Evolutionary conservation across 805 yeast genomes (phyloP), one percentile per base, ranked within the genome.

Genomic region (Cyberlindnera meyerae): DNA sequence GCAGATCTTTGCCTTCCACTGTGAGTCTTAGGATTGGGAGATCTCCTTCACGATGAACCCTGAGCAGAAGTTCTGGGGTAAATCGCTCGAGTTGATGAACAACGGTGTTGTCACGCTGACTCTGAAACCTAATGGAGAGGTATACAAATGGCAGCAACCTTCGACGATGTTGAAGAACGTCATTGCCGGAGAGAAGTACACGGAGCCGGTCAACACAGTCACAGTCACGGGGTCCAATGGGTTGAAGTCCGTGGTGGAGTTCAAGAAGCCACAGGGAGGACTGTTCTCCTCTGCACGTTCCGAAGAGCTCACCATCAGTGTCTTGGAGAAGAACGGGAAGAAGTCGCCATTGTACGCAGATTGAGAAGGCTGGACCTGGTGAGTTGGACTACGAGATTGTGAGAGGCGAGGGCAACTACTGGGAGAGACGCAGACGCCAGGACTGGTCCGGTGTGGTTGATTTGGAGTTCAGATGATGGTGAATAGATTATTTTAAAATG

Each of bases 51-150:
- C 76, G n/a, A 71, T 83, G 4, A 63, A 77, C 18, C 95, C 96
- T 0, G 73, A 73, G 16, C 96, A 89, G 51, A 87, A 88, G 57
- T 85, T 86, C 52, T 90, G 97, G 95, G 97, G 97, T 33, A 93
- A 90, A 62, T 79, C 89, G 18, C 78, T 85, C 7, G 97, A 93
- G 57, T 64, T 93, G 39, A 73, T 74, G 31, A 85, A 86, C 46
- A 76, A 72, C 29, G 98, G 98, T 26, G 66, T 66, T 11, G 65
- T 82, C 4, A 71, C 69, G 30, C 64, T 93, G 26, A 66, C 68
- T 3, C 65, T 80, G 30, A 73, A 73, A 40, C 51, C 65, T 3
- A 70, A 80, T 0, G 88, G 86, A 1, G 95, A 85, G 50, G 48
- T 58, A 9, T 84, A 79, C 52, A 75, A 77, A 43, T 93, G 95